Evolutionary conservation across 2,329 filamentous ascomycete species (phyloP).

Genomic region (Nannizziopsis arthrosporioides): DNA sequence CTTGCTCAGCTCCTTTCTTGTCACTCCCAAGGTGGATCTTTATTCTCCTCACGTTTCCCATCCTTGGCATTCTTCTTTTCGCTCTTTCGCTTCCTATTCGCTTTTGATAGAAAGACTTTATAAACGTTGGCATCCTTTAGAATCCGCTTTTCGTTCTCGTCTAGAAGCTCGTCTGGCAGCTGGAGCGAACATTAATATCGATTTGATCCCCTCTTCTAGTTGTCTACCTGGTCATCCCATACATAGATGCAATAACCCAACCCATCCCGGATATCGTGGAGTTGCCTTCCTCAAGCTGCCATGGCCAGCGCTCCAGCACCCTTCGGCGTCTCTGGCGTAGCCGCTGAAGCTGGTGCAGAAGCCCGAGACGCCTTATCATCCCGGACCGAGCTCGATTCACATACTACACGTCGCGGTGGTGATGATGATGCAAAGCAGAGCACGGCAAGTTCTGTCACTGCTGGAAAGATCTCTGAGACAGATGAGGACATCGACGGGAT

Average conservation of each 20-base stretch:
- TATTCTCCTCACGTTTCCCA: too few relatives aligned
- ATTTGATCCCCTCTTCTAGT: neutral
- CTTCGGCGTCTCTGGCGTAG: slow-evolving; percentile 1
- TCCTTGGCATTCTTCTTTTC: too few relatives aligned
- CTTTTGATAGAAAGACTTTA: neutral
- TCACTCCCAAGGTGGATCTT: neutral
- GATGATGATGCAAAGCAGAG: slow-evolving; percentile 12
- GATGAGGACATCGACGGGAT: slow-evolving; percentile 18
- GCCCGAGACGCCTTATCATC: neutral
- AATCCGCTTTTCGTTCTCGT: too few relatives aligned
- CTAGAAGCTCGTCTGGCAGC: too few relatives aligned
- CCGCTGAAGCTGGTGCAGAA: slow-evolving; percentile 2
- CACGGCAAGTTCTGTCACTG: slow-evolving; percentile 19
- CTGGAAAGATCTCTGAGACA: slow-evolving; percentile 14
- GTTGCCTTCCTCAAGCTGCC: neutral
- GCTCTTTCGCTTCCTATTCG: too few relatives aligned
- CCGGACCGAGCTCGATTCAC: neutral
- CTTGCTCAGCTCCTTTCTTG: neutral
- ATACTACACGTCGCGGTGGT: slow-evolving; percentile 1
- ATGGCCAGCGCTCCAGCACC: slow-evolving; percentile 9
- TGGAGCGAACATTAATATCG: neutral
- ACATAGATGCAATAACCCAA: neutral
- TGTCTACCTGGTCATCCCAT: neutral
- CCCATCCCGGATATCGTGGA: neutral
- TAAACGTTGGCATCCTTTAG: too few relatives aligned